Conservation (phyloP, 495 filamentous ascomycete genomes). For the Sabuloglossum arenarium region DNA sequence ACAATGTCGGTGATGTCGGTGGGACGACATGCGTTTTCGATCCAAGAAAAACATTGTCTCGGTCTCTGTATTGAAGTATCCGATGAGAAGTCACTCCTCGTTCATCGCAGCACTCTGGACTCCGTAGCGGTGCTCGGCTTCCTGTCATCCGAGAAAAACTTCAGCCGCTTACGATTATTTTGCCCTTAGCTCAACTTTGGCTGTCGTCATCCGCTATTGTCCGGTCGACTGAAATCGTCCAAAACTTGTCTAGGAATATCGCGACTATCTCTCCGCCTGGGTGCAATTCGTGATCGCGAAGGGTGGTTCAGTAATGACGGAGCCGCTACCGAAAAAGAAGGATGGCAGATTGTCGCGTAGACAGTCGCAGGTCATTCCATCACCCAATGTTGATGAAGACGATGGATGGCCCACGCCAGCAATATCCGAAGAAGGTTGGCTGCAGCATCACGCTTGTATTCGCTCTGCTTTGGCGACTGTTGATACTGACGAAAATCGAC, state of each 20-base stretch:
- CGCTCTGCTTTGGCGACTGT: background rate
- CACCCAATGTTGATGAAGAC: constrained; percentile 10
- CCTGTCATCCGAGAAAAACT: background rate
- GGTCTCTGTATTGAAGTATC: too few species aligned
- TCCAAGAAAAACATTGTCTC: too few species aligned
- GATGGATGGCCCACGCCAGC: background rate
- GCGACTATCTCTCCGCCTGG: background rate
- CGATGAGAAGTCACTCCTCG: too few species aligned
- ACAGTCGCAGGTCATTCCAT: constrained; percentile 9
- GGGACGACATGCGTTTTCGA: too few species aligned
- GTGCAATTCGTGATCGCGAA: background rate
- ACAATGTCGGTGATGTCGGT: too few species aligned
- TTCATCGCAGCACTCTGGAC: background rate
- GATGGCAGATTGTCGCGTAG: constrained; percentile 10
- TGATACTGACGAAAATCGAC: background rate
- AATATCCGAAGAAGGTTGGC: background rate
- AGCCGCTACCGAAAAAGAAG: constrained; percentile 18
- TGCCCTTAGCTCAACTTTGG: too few species aligned
- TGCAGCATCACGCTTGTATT: background rate
- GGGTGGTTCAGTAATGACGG: background rate
- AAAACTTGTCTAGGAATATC: background rate
- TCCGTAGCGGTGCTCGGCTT: background rate
- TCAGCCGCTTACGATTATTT: background rate
- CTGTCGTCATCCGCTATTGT: background rate
- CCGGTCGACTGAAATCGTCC: background rate